A percentile compares a stretch with the other conserved stretches of the same genome.
These are phyloP conservation scores for Erigeron canadensis DNA, from an alignment of 129 eudicot genomes.

Conservation along the genomic window DNA sequence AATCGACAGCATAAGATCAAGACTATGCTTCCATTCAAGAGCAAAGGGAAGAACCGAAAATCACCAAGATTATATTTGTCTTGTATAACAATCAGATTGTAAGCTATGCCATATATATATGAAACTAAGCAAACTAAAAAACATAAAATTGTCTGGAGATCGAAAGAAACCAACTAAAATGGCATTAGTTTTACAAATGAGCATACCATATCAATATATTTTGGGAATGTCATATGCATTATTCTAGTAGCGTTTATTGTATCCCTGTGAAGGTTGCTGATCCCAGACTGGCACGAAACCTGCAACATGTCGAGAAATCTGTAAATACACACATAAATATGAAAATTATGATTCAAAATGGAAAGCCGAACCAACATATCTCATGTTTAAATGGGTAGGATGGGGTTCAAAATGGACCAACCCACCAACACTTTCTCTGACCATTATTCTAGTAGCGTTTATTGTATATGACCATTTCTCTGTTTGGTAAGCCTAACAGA, in stretches of 20 bases:
- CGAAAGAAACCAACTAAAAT: conserved; percentile 13
- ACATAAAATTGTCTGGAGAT: conserved; percentile 19
- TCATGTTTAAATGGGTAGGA: background rate
- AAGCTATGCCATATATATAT: conserved; percentile 25
- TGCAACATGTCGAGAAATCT: conserved; percentile 37
- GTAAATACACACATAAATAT: conserved; percentile 10
- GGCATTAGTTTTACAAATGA: conserved; percentile 28
- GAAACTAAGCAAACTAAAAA: conserved; percentile 27
- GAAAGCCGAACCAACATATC: background rate
- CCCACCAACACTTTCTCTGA: too few species aligned
- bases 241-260: conserved; percentile 70
- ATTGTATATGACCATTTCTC: too few species aligned
- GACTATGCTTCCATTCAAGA: too few species aligned
- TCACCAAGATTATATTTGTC: background rate
- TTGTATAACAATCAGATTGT: conserved; percentile 27
- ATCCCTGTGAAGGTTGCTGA: conserved; percentile 86
- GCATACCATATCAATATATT: conserved; percentile 34
- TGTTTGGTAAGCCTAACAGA: background rate
- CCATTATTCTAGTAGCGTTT: too few species aligned
- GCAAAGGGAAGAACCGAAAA: too few species aligned
- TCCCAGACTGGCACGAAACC: conserved; percentile 81
- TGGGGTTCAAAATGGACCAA: too few species aligned
- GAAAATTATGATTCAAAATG: background rate
- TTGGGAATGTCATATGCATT: conserved; percentile 20
- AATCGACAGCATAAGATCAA: too few species aligned